Evolutionary conservation across 164 flowering plant genomes (phyloP).

Genomic region (Buxus sempervirens): DNA sequence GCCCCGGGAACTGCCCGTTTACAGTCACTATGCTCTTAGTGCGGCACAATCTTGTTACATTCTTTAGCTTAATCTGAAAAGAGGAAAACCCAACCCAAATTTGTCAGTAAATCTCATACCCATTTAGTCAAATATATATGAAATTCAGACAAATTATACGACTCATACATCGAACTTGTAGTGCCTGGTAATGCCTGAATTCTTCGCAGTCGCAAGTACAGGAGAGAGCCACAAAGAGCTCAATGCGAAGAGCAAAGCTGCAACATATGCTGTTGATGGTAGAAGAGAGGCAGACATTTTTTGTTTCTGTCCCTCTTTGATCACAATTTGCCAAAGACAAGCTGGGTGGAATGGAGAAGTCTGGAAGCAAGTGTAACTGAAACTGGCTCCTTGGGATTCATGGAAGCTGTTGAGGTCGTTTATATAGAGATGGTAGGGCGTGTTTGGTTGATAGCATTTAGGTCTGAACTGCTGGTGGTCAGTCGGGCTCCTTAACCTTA

Average conservation of each 20-base stretch:
- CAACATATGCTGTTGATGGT: neutral
- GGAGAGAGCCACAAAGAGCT: neutral
- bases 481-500: too few relatives aligned
- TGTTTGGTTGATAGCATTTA: too few relatives aligned
- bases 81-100: too few relatives aligned
- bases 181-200: constrained; percentile 30
- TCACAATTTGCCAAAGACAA: neutral
- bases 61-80: constrained; percentile 27
- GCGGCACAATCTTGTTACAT: constrained; percentile 40
- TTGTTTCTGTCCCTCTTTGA: constrained; percentile 9
- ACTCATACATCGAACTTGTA: constrained; percentile 32
- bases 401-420: too few relatives aligned
- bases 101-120: too few relatives aligned
- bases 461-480: too few relatives aligned
- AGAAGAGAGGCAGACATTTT: neutral
- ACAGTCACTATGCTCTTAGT: constrained; percentile 37
- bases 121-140: too few relatives aligned
- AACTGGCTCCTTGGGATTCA: too few relatives aligned
- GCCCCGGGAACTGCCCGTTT: constrained; percentile 42
- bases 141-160: neutral
- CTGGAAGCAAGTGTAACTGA: too few relatives aligned
- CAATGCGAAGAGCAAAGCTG: neutral
- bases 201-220: constrained; percentile 5
- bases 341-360: too few relatives aligned
- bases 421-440: too few relatives aligned